Evolutionary conservation across 129 eudicot genomes (phyloP).

Genomic region (Flaveria brownii): DNA sequence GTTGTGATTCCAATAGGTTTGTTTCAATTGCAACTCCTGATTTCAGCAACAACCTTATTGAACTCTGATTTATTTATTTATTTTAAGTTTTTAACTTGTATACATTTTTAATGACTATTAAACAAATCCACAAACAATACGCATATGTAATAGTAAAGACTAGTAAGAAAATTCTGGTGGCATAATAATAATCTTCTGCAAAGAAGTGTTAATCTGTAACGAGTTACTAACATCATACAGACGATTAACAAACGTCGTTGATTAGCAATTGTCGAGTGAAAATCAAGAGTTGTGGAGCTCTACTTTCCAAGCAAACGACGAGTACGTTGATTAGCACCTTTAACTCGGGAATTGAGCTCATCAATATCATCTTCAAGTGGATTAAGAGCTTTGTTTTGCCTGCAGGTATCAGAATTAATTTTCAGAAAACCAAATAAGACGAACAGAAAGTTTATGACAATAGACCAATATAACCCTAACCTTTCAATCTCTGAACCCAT

Average conservation of each 20-base stretch:
- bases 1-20: too few species aligned
- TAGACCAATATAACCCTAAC: conserved; percentile 28
- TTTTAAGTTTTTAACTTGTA: not conserved
- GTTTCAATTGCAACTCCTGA: too few species aligned
- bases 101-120: not conserved
- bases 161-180: conserved; percentile 11
- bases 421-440: conserved; percentile 3
- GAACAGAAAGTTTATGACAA: not conserved
- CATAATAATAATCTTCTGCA: conserved; percentile 20
- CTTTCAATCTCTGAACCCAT: conserved; percentile 97
- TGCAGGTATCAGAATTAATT: conserved; percentile 29
- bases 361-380: conserved; percentile 71
- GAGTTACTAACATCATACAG: conserved; percentile 3
- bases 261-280: not conserved
- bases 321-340: conserved; percentile 69
- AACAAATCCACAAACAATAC: not conserved
- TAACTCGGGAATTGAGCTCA: conserved; percentile 60
- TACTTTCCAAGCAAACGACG: conserved; percentile 77
- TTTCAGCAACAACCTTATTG: not conserved
- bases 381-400: conserved; percentile 72
- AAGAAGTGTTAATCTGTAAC: conserved; percentile 19
- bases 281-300: not conserved
- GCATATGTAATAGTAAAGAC: not conserved
- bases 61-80: not conserved
- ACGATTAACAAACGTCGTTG: not conserved